Evolutionary conservation across 192 early-diverging fungal species (phyloP).

Genomic region (Coemansia sp.): DNA sequence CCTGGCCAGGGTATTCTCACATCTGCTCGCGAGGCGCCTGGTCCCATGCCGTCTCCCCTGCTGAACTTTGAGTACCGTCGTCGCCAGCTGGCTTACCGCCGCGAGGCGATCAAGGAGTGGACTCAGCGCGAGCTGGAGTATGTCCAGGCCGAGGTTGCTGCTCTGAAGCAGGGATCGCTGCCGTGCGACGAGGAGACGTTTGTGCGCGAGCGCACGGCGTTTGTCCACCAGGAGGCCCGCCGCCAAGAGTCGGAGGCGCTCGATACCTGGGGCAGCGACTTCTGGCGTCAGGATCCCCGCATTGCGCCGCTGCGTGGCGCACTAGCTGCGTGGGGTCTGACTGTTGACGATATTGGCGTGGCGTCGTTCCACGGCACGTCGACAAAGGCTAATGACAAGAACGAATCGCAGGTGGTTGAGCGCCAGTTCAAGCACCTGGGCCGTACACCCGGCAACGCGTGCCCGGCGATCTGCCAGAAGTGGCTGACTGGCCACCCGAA

Average conservation of each 20-base stretch:
- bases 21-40: slow-evolving; percentile 68
- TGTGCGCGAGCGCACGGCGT: slow-evolving; percentile 45
- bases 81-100: slow-evolving; percentile 61
- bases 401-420: slow-evolving; percentile 88
- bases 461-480: slow-evolving; percentile 86
- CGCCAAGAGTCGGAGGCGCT: slow-evolving; percentile 76
- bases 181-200: slow-evolving; percentile 57
- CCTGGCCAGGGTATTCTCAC: slow-evolving; percentile 93
- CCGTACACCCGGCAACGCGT: slow-evolving; percentile 75
- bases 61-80: slow-evolving; percentile 83
- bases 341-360: slow-evolving; percentile 87
- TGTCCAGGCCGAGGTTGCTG: slow-evolving; percentile 45
- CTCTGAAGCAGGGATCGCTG: slow-evolving; percentile 25
- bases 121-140: slow-evolving; percentile 40
- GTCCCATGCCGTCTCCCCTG: slow-evolving; percentile 39
- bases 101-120: slow-evolving; percentile 14
- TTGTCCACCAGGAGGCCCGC: slow-evolving; percentile 55
- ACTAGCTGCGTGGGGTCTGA: slow-evolving; percentile 84
- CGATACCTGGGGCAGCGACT: slow-evolving; percentile 79
- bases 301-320: slow-evolving; percentile 86
- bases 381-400: slow-evolving; percentile 94
- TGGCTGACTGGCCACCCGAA: slow-evolving; percentile 94
- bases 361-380: slow-evolving; percentile 97
- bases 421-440: slow-evolving; percentile 84
- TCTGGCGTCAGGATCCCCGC: slow-evolving; percentile 67